phyloP scores from a whole-genome alignment of 1,284 basidiomycete species.

The Neotropicomus parvogracilis region DNA sequence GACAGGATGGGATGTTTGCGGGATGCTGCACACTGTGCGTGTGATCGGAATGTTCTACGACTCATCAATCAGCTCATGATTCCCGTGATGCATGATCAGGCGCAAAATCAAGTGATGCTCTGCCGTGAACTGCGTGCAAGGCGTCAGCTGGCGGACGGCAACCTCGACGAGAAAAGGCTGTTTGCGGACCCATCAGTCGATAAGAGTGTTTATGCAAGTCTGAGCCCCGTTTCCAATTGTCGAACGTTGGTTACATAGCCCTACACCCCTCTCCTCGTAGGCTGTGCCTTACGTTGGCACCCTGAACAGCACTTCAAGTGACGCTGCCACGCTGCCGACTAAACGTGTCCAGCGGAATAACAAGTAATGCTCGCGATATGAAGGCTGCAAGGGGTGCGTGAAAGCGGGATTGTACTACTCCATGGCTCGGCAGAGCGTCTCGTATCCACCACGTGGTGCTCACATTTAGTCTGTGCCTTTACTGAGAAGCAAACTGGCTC shows the following conservation, averaged over 20 bases:
- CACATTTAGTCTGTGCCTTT: conserved; percentile 9
- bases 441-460: conserved; percentile 24
- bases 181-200: conserved; percentile 12
- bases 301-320: conserved; percentile 27
- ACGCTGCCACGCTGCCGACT: conserved; percentile 20
- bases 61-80: conserved; percentile 20
- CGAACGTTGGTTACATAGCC: conserved; percentile 18
- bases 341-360: conserved; percentile 23
- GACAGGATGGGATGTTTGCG: conserved; percentile 6
- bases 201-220: conserved; percentile 13
- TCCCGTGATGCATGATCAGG: conserved; percentile 26
- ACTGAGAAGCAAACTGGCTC: conserved; percentile 24
- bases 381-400: conserved; percentile 26
- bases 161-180: conserved; percentile 9
- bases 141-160: conserved; percentile 9
- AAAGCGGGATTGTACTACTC: conserved; percentile 25
- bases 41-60: conserved; percentile 20
- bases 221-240: conserved; percentile 17
- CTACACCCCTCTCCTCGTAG: conserved; percentile 17
- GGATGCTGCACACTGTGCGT: conserved; percentile 14
- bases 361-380: conserved; percentile 25
- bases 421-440: conserved; percentile 24
- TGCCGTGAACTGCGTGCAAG: conserved; percentile 24
- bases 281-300: conserved; percentile 32
- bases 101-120: conserved; percentile 14